Evolutionary conservation across 441 rosid genomes (phyloP).

Genomic region (Erodium texanum): DNA sequence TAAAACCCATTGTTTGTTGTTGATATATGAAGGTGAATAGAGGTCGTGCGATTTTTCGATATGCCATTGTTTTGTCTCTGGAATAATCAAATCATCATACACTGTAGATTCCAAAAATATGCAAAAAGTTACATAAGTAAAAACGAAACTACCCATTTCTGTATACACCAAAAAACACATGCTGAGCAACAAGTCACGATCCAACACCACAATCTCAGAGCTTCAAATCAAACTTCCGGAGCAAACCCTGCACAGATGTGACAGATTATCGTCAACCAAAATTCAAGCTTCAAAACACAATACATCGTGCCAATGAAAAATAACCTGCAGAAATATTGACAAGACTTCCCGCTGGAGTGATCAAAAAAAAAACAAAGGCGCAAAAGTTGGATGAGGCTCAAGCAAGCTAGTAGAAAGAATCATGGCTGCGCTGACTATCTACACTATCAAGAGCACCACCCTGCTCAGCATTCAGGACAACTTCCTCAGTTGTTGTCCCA

Average conservation of each 20-base stretch:
- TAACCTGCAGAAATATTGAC: neutral
- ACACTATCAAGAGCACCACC: neutral
- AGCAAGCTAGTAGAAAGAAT: neutral
- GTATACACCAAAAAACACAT: neutral
- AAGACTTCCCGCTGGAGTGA: too few relatives aligned
- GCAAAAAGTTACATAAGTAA: neutral
- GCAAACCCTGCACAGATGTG: neutral
- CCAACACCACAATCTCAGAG: neutral
- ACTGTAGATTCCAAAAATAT: neutral
- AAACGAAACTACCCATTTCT: neutral
- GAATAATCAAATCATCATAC: too few relatives aligned
- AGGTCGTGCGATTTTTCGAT: constrained; percentile 6
- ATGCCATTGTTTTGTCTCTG: too few relatives aligned
- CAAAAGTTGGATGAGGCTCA: too few relatives aligned
- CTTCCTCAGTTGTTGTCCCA: constrained; percentile 8
- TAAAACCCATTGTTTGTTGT: constrained; percentile 29
- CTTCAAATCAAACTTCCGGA: neutral
- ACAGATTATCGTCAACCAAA: neutral
- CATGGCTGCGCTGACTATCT: neutral
- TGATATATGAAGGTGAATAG: constrained; percentile 28
- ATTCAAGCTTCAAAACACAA: neutral
- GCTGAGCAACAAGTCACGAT: too few relatives aligned
- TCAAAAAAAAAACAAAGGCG: too few relatives aligned
- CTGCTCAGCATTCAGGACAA: neutral
- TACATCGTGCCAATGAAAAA: too few relatives aligned